Base-by-base conservation (phyloP, 169 alveolate species). In the Cryptosporidium xiaoi region DNA sequence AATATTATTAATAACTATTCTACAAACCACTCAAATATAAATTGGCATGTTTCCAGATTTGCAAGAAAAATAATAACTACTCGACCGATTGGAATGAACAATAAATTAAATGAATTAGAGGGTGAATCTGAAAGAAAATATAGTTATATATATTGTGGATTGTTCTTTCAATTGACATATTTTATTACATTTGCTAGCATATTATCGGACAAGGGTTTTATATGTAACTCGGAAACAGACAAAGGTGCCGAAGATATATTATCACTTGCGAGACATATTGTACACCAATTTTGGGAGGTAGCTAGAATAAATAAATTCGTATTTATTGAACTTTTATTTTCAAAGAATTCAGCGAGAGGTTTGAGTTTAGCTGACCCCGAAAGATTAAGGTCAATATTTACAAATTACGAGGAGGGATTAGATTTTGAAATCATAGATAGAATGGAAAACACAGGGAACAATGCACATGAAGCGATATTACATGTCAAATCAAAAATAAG, bases 261-360 rank as follows among this genome's bases (percentile, higher is more conserved):
- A 13, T 16, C 53, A 18, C 48, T 77, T 12, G 29, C 87, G 44
- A 77, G 87, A 62, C 71, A 77, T 46, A 64, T 77, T 40, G 51
- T 77, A 58, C 87, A 77, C 34, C 56, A 34, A 77, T 77, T 77
- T 48, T 77, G 87, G 87, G 65, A 60, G 44, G 36, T 62, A 20
- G 87, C 87, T 27, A 77, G 36, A 48, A 34, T 77, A 3, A 77
- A 77, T 31, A 33, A 34, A 36, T 77, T 77, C 46, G 65, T 77
- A 29, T 77, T 60, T 77, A 62, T 77, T 20, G 87, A 77, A 40
- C 69, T 77, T 10, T 29, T 77, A 12, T 77, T 77, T 36, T 77
- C 87, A 56, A 77, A 77, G 24, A 56, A 77, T 60, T 77, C 87
- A 36, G 65, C 87, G 27, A 77, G 87, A 36, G 87, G 87, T 24